Evolutionary conservation across 352 stramenopile genomes (phyloP), one percentile per base, ranked within the genome.

Genomic region (Nothophytophthora sp.): DNA sequence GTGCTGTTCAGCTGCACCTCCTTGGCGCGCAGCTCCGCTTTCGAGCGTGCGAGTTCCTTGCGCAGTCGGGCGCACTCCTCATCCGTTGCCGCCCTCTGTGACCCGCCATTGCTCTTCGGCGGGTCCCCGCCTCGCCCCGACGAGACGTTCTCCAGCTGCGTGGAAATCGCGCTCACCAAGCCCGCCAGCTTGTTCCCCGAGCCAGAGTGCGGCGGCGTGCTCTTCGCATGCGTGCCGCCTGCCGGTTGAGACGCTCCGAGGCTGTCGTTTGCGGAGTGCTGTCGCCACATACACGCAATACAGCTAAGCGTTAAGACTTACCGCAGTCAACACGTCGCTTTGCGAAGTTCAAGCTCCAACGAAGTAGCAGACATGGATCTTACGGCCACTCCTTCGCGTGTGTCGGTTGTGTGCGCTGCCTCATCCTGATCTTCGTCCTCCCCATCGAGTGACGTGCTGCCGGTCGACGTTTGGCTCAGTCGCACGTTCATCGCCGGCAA

Each of bases 1-100:
- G 65, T 68, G 16, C 62, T 77, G 28, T 46, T 59, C 7, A 92
- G 47, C 24, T 74, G 61, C 38, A 87, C 88, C 11, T 94, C 84
- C 43, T 86, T 88, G 6, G 73, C 22, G 0, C 71, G 61, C 27
- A 90, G 51, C 12, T 94, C 84, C 0, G 58, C 56, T 34, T 77
- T 82, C 23, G 84, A 28, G 11, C 64, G 67, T 16, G 45, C 24
- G 22, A 88, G 64, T 34, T 94, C 81, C 37, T 90, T 90, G 1
- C 80, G 59, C 20, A 83, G 35, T 8, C 53, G 62, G 49, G 45
- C 30, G 19, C 43, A 60, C 10, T 83, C 63, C 23, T 71, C 59
- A 4, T 71, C 54, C n/a, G 41, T 34, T 1, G 54, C 49, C 5
- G 25, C 25, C 23, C 41, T 32, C 32, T 63, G 53, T 2, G 38